Evolutionary conservation across 768 basidiomycete genomes (phyloP), one percentile per base, ranked within the genome.

Genomic region (Suillus lakei): DNA sequence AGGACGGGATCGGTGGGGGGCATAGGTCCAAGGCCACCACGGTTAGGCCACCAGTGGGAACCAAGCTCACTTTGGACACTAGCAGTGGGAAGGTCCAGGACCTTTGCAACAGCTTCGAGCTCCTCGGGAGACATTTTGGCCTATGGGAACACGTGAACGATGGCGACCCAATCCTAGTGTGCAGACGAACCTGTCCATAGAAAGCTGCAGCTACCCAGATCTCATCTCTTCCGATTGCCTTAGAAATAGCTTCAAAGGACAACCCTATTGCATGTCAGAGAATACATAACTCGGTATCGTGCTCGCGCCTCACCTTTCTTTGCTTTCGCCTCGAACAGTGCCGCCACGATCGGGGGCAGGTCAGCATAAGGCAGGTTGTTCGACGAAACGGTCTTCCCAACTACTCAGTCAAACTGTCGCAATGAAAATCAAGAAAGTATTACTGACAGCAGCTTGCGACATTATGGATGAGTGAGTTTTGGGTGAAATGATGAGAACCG

Each of bases 191-290:
- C 80, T 93, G 92, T 8, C 89, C 92, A 69, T 92, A 93, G 77
- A 95, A 91, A 56, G 88, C 87, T 7, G 92, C 86, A 4, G 92
- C 92, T 30, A 93, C 83, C 91, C 91, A 95, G 30, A 94, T 83
- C 71, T 95, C 93, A 72, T 92, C 90, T 73, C 84, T 88, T 28
- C 84, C 86, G 61, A 95, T 84, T 8, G 80, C 81, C 64, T 88
- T 80, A 13, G 84, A 91, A 68, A 95, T 85, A 44, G 85, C 79
- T 64, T 88, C 91, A 67, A 93, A 95, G 16, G 88, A 88, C 66
- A 89, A 68, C 18, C 88, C 90, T 91, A 60, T 18, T 18, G 54
- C 32, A 41, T 5, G 32, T 21, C 7, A n/a, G 26, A 16, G 26
- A 36, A 32, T 46, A 26, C 30, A 66, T 62, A 63, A 41, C 54